Evolutionary conservation across 2,329 filamentous ascomycete species (phyloP), one percentile per base, ranked within the genome.

Genomic region (Sporothrix globosa): DNA sequence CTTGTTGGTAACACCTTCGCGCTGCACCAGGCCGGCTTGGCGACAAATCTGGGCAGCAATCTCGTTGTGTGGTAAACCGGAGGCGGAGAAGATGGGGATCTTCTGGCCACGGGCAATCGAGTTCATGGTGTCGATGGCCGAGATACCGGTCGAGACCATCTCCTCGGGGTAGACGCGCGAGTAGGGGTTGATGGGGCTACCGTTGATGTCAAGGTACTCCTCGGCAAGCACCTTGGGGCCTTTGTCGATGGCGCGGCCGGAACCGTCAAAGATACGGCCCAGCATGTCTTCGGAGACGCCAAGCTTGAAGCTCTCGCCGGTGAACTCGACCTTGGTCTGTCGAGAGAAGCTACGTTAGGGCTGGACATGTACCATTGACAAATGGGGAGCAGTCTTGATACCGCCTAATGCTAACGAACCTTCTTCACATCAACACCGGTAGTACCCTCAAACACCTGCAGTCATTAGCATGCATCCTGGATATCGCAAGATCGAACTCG

Each of bases 111-210:
- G 93, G 74, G 96, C 96, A 81, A 98, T 97, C 73, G 91, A 94
- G 86, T 93, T 93, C 95, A 98, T 98, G 73, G 94, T 97, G 80
- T 98, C 95, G 78, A 99, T 98, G 79, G 96, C 94, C 73, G 95
- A 98, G 81, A 99, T 99, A 89, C 96, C 96, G 63, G 96, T 99
- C 48, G 95, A 96, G 78, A 99, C 98, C 95, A 99, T 99, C 84
- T 99, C 96, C 85, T 99, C 96, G 78, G 96, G 96, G 80, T 99
- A 99, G 76, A 97, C 92, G 85, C 96, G 90, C 73, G 94, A 95
- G 85, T 96, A 98, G 73, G 96, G 96, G 85, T 99, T 99, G 84
- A 99, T 99, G 72, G 96, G 95, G 81, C 90, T 96, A 79, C 96
- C 96, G 85, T 99, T 99, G 84, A 99, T 99, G 81, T 99, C 96